Base-by-base conservation (phyloP, 768 basidiomycete genomes). In the Suillus alpinus region DNA sequence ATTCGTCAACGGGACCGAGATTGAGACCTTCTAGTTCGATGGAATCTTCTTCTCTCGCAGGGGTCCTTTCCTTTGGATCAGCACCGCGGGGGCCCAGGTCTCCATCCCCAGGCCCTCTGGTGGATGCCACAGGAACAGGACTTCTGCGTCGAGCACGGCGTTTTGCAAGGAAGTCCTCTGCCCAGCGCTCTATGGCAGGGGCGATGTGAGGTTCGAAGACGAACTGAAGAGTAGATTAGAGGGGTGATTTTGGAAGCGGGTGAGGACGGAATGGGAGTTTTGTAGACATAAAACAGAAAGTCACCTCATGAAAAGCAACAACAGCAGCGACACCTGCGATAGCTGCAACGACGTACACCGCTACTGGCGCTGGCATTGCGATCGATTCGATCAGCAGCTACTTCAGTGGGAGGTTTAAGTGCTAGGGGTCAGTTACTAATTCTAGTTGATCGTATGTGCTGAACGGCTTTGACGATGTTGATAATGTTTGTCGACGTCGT, bases 201-300 rank as follows among this genome's bases (percentile, higher is more conserved):
- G 86, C 86, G 61, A 89, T 80, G 61, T 88, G 86, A 7, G 88
- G 87, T 62, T 87, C 86, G 59, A 87, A 89, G 32, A 90, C 82
- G 58, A 85, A 85, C 88, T 90, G 59, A 41, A 55, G 26, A 57
- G 29, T 44, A 6, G 12, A 34, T 55, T 23, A 36, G 46, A 18
- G 14, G 13, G 26, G 23, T 47, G 16, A 26, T 5, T 18, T 29
- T 14, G n/a, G 26, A 36, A n/a, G 26, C 44, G 10, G n/a, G 7
- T 9, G n/a, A 56, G 32, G 29, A 39, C n/a, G 52, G 39, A 14
- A 40, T 7, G 20, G 9, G 26, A 9, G 14, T 26, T 32, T 18
- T 12, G 26, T 58, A 34, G 20, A 29, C 18, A 46, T 40, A 39
- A 40, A 23, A 32, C 16, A 31, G 7, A 43, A 51, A 69, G 78